Base-by-base conservation (phyloP, 805 yeast species). In the Pachysolen tannophilus region DNA sequence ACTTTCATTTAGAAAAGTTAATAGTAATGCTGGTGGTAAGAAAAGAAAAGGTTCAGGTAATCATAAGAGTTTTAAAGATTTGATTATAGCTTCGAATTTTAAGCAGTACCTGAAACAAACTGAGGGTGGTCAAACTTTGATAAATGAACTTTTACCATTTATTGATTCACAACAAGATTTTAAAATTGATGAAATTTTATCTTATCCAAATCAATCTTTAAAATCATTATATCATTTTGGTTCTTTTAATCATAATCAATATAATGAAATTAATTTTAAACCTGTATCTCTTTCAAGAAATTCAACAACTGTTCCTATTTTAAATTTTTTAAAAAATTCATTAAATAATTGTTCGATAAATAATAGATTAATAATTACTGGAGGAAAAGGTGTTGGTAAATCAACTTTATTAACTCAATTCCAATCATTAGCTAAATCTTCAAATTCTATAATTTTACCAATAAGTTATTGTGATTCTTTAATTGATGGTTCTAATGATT, bases 381-480 rank as follows among this genome's bases (percentile, higher is more conserved):
- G 95, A 28, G 78, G 70, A 37, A 58, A 72, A 29, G 95, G 95
- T 32, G 67, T 72, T 8, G 97, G 97, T 6, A 88, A 87, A 61
- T 72, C 90, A 3, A 73, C 85, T 0, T 49, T 79, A 26, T 47
- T 87, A 31, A 56, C 88, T 0, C 95, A 87, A 55, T 64, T 78
- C 2, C 80, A 80, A 28, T 74, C 81, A 0, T 55, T 82, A 31
- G 69, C 76, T 3, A 51, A 59, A 8, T 47, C 64, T 23, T 51
- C 57, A 21, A 55, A 62, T 13, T 56, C 69, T 19, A 63, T 80
- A 11, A 58, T 84, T 4, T 47, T 87, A 30, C 84, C 82, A 33
- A 55, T 86, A 13, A 74, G 86, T 20, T 61, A 75, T 41, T 77
- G 86, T 1, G 71, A 66, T 26, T 57, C 62, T 20, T 63, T 84